Base-by-base conservation (phyloP, 257 asterid species). In the Ajuga chamaepitys region DNA sequence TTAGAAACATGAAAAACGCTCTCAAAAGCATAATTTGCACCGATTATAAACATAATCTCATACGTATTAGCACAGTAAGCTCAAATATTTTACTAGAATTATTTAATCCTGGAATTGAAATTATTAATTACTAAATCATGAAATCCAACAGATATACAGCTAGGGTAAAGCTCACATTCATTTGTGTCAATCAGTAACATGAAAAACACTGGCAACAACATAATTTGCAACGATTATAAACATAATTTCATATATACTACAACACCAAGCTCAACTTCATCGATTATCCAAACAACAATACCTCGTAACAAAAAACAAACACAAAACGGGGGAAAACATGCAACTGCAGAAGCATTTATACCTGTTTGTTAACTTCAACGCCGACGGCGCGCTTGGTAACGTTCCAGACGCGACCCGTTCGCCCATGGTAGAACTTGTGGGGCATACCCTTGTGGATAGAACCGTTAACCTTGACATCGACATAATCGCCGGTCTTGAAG, bases 401-500 rank as follows among this genome's bases (percentile, higher is more conserved):
- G 59, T 84, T 82, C 91, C 88, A 84, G 73, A 84, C 81, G 32
- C 85, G 78, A 28, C 91, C 91, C 1, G 91, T 82, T 57, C 88
- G 86, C 2, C 91, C 88, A 66, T 82, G 88, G 73, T 82, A 84
- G 78, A 81, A 84, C 81, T 84, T 82, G 61, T 78, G 88, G 51
- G 88, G 88, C 88, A 85, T 82, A 6, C 91, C 91, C 6, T 85
- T 85, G 80, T 85, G 91, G 58, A 79, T 63, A 7, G 87, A 79
- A 0, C 90, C 90, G 69, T 84, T 84, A 42, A 84, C 91, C 77
- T 80, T 82, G 4, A 85, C 75, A 72, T 85, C 91, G 21, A 85
- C 88, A 52, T 80, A 85, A 7, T 85, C 91, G 0, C 91, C 91
- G 68, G 68, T 67, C 37, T 82, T 80, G 83, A 58, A 85, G 70